Base-by-base conservation (phyloP, 768 basidiomycete species). In the Hericium rajendrae region DNA sequence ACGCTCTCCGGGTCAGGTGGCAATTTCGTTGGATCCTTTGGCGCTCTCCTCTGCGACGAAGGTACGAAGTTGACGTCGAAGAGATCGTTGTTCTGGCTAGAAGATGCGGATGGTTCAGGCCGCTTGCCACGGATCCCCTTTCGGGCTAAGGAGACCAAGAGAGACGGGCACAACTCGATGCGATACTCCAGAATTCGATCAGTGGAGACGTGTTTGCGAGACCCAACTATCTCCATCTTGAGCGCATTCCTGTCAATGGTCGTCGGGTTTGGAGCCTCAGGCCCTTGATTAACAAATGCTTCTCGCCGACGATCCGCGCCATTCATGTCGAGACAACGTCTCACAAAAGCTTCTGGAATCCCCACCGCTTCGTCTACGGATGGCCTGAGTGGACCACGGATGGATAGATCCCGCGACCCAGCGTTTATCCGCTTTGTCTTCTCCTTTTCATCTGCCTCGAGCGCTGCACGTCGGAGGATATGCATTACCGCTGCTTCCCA, bases 151-250 rank as follows among this genome's bases (percentile, higher is more conserved):
- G 70, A 72, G 4, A 88, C 86, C 26, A 91, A 77, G 48, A 78
- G 75, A 5, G 74, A 73, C 0, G 88, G 90, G 12, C 79, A 76
- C 54, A 91, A 74, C 64, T 91, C 85, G 13, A 94, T 71, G 1
- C 91, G 85, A 61, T 90, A 92, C 68, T 94, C 91, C 48, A 83
- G 72, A 0, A 82, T 71, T 5, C 75, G 69, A 62, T 90, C 88
- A 0, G 88, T 88, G 8, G 80, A 87, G 0, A 77, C 73, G 61
- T 92, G 90, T 6, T 70, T 73, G 6, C 91, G 78, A 3, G 75
- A 69, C 0, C 81, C 80, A 62, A 85, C 80, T 22, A 93, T 84
- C 64, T 82, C 82, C n/a, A 83, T 59, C 48, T 91, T 78, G 41
- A 86, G 75, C 0, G 66, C 69, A 16, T 74, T 69, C 5, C 72